phyloP scores from a whole-genome alignment of 208 protist species.

The Acanthamoeba sp. region DNA sequence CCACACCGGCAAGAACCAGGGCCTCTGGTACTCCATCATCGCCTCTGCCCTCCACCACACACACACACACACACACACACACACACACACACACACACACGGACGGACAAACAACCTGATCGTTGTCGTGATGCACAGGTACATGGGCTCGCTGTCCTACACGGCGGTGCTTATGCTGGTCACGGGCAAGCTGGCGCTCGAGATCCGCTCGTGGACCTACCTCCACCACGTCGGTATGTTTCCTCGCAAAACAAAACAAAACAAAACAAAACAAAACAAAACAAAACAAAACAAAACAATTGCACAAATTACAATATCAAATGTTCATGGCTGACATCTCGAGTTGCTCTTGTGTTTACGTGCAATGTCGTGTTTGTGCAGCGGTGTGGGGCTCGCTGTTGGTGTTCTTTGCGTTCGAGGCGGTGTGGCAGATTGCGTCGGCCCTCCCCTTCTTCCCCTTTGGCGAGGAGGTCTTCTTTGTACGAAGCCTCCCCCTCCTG shows the following conservation, averaged over 20 bases:
- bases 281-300: too few species aligned
- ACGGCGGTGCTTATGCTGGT: slow-evolving; percentile 3
- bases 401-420: background rate
- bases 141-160: background rate
- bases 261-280: too few species aligned
- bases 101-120: too few species aligned
- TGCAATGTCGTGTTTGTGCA: background rate
- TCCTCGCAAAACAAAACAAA: too few species aligned
- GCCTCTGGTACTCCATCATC: background rate
- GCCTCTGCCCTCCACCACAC: background rate
- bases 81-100: too few species aligned
- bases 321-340: too few species aligned
- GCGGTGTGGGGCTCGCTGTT: slow-evolving; percentile 2
- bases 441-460: slow-evolving; percentile 10
- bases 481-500: background rate
- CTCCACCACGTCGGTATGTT: background rate
- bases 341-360: background rate
- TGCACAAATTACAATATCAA: too few species aligned
- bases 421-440: background rate
- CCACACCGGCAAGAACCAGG: background rate
- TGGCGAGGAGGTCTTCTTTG: slow-evolving; percentile 28
- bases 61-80: too few species aligned
- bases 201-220: background rate
- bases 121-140: too few species aligned
- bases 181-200: background rate